phyloP scores from a whole-genome alignment of 257 asterid species.

The Solanum dulcamara region DNA sequence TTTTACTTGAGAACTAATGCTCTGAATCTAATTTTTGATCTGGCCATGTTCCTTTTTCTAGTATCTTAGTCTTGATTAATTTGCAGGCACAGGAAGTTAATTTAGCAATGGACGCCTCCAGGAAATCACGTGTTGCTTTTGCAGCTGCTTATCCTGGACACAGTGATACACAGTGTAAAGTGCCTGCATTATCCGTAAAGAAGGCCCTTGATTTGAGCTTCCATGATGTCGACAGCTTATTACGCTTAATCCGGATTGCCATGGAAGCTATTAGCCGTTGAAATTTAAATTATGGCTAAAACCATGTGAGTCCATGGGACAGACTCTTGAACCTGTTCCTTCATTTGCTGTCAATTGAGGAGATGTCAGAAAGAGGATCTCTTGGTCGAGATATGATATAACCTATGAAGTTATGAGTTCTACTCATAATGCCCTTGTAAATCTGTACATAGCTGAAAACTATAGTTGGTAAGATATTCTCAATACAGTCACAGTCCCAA shows the following conservation, averaged over 20 bases:
- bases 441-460: conserved; percentile 33
- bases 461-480: conserved; percentile 6
- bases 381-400: conserved; percentile 1
- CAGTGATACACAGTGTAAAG: conserved; percentile 45
- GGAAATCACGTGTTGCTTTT: conserved; percentile 67
- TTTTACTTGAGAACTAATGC: background rate
- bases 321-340: conserved; percentile 5
- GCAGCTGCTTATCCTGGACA: conserved; percentile 57
- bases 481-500: background rate
- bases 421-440: conserved; percentile 25
- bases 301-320: conserved; percentile 5
- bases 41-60: background rate
- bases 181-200: conserved; percentile 50
- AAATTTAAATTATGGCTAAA: conserved; percentile 11
- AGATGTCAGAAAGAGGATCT: background rate
- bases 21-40: background rate
- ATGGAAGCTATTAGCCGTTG: conserved; percentile 62
- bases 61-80: background rate
- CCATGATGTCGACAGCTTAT: conserved; percentile 74
- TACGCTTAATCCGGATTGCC: conserved; percentile 83
- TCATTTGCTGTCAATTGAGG: conserved; percentile 8
- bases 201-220: conserved; percentile 88
- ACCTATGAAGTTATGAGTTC: conserved; percentile 15
- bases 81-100: conserved; percentile 75
- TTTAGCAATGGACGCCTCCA: conserved; percentile 92